Conservation (phyloP, 441 rosid genomes). For the Gossypium schwendimanii region DNA sequence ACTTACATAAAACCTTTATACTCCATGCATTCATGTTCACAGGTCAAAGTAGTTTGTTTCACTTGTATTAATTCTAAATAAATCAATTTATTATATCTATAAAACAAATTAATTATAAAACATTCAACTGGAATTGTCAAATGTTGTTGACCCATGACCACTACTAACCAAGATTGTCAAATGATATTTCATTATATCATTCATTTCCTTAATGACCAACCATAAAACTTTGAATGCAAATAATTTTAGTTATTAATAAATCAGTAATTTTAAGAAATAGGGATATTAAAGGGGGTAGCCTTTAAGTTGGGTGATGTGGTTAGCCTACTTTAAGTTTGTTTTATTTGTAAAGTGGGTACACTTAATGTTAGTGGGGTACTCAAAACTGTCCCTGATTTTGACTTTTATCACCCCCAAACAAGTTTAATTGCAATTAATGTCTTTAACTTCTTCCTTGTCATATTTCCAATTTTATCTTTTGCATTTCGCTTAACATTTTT, state of each 20-base stretch:
- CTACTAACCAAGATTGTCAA: too few relatives aligned
- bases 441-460: not conserved
- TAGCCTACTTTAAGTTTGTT: not conserved
- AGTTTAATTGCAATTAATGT: not conserved
- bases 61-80: not conserved
- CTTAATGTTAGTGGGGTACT: not conserved
- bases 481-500: not conserved
- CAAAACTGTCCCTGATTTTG: not conserved
- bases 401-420: not conserved
- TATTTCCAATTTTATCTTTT: not conserved
- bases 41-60: not conserved
- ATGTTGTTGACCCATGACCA: too few relatives aligned
- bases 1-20: not conserved
- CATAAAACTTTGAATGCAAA: not conserved
- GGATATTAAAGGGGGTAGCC: too few relatives aligned
- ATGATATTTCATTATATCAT: too few relatives aligned
- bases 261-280: not conserved
- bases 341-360: not conserved
- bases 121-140: too few relatives aligned
- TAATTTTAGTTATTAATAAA: not conserved
- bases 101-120: too few relatives aligned
- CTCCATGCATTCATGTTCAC: not conserved
- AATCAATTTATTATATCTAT: not conserved
- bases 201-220: not conserved
- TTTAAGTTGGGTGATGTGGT: conserved; percentile 9